Evolutionary conservation across 106 monocot species (phyloP).

Genomic region (Apostasia shenzhenica): DNA sequence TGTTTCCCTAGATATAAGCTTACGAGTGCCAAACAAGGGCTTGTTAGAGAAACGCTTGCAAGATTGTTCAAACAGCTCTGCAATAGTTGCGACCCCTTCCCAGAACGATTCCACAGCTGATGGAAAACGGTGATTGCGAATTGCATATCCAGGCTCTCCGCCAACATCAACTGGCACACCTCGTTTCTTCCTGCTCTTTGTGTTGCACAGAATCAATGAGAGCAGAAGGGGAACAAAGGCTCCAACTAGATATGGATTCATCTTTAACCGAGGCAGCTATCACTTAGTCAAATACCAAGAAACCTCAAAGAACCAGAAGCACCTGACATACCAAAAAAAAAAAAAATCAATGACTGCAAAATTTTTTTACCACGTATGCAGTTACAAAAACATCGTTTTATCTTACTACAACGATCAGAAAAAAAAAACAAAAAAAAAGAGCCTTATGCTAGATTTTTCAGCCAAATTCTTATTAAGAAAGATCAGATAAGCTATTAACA

Average conservation of each 20-base stretch:
- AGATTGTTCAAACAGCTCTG: conserved; percentile 78
- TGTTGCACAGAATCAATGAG: conserved; percentile 30
- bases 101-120: conserved; percentile 57
- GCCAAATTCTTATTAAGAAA: too few species aligned
- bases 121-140: conserved; percentile 65
- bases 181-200: conserved; percentile 49
- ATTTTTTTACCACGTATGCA: too few species aligned
- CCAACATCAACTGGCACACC: conserved; percentile 77
- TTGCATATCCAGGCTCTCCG: conserved; percentile 74
- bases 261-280: conserved; percentile 9
- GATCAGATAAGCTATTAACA: too few species aligned
- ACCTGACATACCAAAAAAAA: too few species aligned
- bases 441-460: too few species aligned
- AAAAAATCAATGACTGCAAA: too few species aligned
- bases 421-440: too few species aligned
- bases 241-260: conserved; percentile 75
- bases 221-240: conserved; percentile 46
- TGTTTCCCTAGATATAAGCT: conserved; percentile 61
- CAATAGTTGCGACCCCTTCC: conserved; percentile 75
- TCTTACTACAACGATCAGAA: too few species aligned
- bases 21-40: conserved; percentile 60
- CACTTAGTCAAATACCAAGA: too few species aligned
- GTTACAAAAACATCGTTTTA: too few species aligned
- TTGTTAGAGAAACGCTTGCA: conserved; percentile 50
- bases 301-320: too few species aligned